Base-by-base conservation (phyloP, 257 asterid genomes). In the Solanum pennellii region DNA sequence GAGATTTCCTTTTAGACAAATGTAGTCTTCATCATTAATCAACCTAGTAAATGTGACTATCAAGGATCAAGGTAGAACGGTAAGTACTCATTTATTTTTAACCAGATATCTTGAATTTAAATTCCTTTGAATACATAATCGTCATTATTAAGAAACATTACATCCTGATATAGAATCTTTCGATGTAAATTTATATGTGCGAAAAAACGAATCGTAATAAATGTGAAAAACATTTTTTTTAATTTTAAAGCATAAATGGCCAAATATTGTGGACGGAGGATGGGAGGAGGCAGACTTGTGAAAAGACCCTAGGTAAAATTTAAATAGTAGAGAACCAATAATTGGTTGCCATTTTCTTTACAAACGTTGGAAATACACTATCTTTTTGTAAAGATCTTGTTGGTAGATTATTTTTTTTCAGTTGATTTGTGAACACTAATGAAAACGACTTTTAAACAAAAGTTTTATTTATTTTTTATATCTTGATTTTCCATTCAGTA, bases 281-380 rank as follows among this genome's bases (percentile, higher is more conserved):
- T 13, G 16, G 9, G 65, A 25, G 14, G 39, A 7, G n/a, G 16
- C 12, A 44, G 6, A 77, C 83, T 44, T 44, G 25, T 44, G 62
- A 77, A 14, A 44, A 45, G 84, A 45, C 84, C 65, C 33, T 45
- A 44, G 66, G 27, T 47, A 18, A 79, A 79, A 45, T 66, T 79
- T 25, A 45, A 79, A 45, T 14, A 45, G 84, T 25, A 79, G 84
- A 25, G 10, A 79, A 45, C 27, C 84, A 79, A 79, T 79, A 79
- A 79, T 79, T 79, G 84, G 84, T 12, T 77, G 84, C 84, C 65
- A 77, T 79, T 79, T 44, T 65, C 25, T 44, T 79, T 25, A 59
- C 39, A 77, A 14, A 77, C 29, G 84, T 79, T 45, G 62, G 37
- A 77, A n/a, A 16, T 62, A 65, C 33, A 60, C 5, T 25, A 14